These are phyloP conservation scores for Parascedosporium putredinis DNA, from an alignment of 2,329 filamentous ascomycete genomes.

Conservation along the genomic window DNA sequence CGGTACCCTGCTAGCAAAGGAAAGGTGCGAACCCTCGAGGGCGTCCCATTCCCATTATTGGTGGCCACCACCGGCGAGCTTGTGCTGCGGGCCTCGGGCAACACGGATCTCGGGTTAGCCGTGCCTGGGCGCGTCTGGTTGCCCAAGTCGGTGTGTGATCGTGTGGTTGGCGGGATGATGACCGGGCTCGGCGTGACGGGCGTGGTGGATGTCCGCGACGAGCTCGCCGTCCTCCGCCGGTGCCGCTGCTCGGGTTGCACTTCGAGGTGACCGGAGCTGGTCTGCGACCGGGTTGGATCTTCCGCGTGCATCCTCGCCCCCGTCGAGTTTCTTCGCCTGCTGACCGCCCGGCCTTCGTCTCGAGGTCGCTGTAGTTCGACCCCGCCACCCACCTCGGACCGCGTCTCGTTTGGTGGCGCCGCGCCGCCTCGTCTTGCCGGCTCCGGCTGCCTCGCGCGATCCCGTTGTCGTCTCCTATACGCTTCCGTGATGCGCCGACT, in stretches of 20 bases:
- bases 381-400: neutral
- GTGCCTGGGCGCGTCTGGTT: conserved; percentile 31
- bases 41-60: conserved; percentile 14
- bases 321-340: conserved; percentile 19
- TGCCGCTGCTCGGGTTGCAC: conserved; percentile 32
- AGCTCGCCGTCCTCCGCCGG: conserved; percentile 41
- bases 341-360: conserved; percentile 1
- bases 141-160: conserved; percentile 56
- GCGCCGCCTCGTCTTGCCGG: conserved; percentile 10
- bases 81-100: conserved; percentile 31
- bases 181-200: conserved; percentile 30
- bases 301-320: conserved; percentile 33
- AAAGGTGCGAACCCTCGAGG: conserved; percentile 19
- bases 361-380: neutral
- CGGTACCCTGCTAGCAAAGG: conserved; percentile 26
- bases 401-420: neutral
- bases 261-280: conserved; percentile 35
- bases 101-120: conserved; percentile 25
- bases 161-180: conserved; percentile 27
- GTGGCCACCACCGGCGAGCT: conserved; percentile 24
- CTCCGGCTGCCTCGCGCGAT: conserved; percentile 25
- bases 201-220: conserved; percentile 42
- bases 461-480: conserved; percentile 65
- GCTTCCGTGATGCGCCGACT: conserved; percentile 85
- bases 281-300: conserved; percentile 41